Evolutionary conservation across 345 rosid genomes (phyloP).

Genomic region (Aurinia saxatilis): DNA sequence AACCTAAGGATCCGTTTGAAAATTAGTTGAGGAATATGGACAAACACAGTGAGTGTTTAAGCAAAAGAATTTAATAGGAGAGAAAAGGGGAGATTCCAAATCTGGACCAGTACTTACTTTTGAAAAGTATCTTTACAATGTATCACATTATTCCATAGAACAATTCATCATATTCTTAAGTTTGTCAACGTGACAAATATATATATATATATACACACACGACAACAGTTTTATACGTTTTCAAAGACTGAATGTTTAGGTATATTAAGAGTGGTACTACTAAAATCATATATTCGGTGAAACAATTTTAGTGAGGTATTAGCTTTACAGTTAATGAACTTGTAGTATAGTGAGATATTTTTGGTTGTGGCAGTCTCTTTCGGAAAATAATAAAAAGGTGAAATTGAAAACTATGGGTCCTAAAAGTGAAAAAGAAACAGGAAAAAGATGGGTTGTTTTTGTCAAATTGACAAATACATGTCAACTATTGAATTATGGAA

Average conservation of each 20-base stretch:
- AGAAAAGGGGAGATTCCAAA: background rate
- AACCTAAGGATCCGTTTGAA: background rate
- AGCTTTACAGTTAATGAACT: background rate
- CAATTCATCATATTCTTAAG: background rate
- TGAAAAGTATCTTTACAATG: background rate
- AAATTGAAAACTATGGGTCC: conserved; percentile 6
- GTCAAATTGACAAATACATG: background rate
- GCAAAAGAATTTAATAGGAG: background rate
- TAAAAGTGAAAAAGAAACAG: conserved; percentile 4
- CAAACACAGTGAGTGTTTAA: background rate
- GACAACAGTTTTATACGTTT: no score
- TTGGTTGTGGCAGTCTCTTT: background rate
- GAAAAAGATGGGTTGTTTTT: conserved; percentile 16
- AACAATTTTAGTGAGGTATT: no score
- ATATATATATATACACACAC: no score
- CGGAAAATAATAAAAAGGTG: background rate
- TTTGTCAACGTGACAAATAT: background rate
- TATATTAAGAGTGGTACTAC: no score
- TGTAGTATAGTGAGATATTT: background rate
- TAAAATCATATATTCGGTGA: background rate
- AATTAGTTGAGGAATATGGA: background rate
- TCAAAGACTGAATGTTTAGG: no score
- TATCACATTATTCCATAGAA: background rate
- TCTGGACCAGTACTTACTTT: background rate
- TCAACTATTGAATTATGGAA: no score